phyloP scores from a whole-genome alignment of 2,329 filamentous ascomycete species.

The Periconia digitata region DNA sequence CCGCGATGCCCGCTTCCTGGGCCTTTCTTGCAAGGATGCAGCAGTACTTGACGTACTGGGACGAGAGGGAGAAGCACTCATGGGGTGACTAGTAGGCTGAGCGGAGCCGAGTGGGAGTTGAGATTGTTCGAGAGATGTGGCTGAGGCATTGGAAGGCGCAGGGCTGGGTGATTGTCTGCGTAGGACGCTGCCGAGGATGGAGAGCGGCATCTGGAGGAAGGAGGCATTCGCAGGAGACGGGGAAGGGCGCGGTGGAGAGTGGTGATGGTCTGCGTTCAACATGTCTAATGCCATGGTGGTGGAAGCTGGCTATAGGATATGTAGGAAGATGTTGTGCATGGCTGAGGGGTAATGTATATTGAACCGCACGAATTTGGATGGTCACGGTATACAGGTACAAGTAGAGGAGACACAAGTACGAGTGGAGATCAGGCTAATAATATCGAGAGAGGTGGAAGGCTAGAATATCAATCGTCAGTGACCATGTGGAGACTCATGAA shows the following conservation, averaged over 20 bases:
- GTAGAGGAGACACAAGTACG: background rate
- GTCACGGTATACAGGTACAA: too few relatives aligned
- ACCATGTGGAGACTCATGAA: background rate
- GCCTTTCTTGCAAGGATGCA: constrained; percentile 38
- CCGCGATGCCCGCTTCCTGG: constrained; percentile 51
- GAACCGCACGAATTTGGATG: too few relatives aligned
- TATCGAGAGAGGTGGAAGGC: background rate
- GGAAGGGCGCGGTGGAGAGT: constrained; percentile 23
- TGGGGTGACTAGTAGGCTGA: constrained; percentile 13
- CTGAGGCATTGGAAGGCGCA: constrained; percentile 4
- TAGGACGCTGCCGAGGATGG: constrained; percentile 34
- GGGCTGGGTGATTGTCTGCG: constrained; percentile 20
- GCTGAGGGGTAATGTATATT: background rate
- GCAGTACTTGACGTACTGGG: constrained; percentile 43
- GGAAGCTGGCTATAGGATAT: background rate
- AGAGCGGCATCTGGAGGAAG: constrained; percentile 39
- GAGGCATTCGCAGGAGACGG: constrained; percentile 24
- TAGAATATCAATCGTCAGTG: background rate
- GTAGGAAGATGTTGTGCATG: too few relatives aligned
- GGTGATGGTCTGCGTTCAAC: constrained; percentile 40
- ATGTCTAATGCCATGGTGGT: constrained; percentile 41
- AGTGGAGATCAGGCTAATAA: background rate
- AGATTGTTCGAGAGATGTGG: constrained; percentile 6
- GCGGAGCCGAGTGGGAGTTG: constrained; percentile 11
- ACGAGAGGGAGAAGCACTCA: constrained; percentile 22